These are phyloP conservation scores for Mortierella claussenii DNA, from an alignment of 192 early-diverging fungal species.

Conservation along the genomic window DNA sequence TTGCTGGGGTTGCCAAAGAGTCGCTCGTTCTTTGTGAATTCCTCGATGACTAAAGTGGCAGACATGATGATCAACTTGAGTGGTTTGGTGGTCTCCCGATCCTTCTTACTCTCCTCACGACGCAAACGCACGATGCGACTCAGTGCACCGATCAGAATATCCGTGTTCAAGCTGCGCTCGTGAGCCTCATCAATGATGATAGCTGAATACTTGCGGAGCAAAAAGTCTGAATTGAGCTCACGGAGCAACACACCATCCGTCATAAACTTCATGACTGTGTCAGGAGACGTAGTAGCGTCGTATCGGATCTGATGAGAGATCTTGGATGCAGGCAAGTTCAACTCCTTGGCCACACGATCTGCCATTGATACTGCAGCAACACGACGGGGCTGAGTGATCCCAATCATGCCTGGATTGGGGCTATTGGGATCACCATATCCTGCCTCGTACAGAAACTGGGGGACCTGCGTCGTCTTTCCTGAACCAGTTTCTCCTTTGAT, in stretches of 20 bases:
- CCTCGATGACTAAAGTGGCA: constrained; percentile 96
- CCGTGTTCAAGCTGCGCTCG: constrained; percentile 97
- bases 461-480: constrained; percentile 97
- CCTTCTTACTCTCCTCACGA: constrained; percentile 66
- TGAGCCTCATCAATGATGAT: constrained; percentile 99
- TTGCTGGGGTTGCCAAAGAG: constrained; percentile 55
- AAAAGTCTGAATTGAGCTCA: constrained; percentile 88
- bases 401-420: constrained; percentile 90
- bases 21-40: constrained; percentile 87
- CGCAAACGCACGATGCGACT: constrained; percentile 89
- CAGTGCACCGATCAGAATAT: constrained; percentile 97
- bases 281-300: constrained; percentile 78
- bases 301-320: constrained; percentile 93
- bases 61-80: constrained; percentile 98
- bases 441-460: constrained; percentile 97
- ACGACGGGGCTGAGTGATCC: constrained; percentile 97
- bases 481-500: constrained; percentile 99
- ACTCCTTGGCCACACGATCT: constrained; percentile 91
- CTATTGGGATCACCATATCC: constrained; percentile 92
- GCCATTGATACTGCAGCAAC: constrained; percentile 99
- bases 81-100: constrained; percentile 64
- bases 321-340: constrained; percentile 76
- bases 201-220: constrained; percentile 93
- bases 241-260: constrained; percentile 99
- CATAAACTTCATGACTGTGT: constrained; percentile 98